Percentiles rank a stretch among this genome's conserved stretches.
phyloP scores from a whole-genome alignment of 345 rosid species.

The Clausena lansium region DNA sequence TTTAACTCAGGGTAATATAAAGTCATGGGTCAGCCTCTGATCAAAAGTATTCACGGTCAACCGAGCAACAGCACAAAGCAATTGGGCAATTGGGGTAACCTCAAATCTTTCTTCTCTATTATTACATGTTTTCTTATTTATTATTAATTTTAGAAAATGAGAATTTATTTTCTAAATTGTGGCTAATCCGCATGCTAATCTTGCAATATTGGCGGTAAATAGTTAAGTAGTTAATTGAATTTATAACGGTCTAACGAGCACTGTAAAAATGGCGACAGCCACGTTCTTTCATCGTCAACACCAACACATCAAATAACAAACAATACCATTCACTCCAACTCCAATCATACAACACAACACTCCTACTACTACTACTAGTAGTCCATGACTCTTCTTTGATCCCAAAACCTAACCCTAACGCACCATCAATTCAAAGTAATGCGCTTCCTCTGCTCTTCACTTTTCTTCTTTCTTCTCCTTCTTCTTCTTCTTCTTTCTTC shows the following conservation, averaged over 20 bases:
- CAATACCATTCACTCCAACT: background rate
- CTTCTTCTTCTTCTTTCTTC: conserved; percentile 23
- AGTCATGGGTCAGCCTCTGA: too few species aligned
- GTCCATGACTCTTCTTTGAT: conserved; percentile 15
- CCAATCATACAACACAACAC: background rate
- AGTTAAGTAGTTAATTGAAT: background rate
- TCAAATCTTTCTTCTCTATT: too few species aligned
- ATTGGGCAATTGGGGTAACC: too few species aligned
- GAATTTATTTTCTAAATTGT: background rate
- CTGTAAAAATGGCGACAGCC: conserved; percentile 37
- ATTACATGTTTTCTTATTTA: too few species aligned
- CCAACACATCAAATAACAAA: conserved; percentile 7
- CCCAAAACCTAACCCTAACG: background rate
- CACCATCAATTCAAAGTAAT: conserved; percentile 20
- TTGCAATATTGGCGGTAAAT: conserved; percentile 5
- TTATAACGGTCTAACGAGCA: background rate
- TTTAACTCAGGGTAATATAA: too few species aligned
- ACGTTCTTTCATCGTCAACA: conserved; percentile 24
- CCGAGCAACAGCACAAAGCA: too few species aligned
- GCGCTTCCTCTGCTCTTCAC: conserved; percentile 18
- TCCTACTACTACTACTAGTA: background rate
- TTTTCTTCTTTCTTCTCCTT: conserved; percentile 22
- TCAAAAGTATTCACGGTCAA: too few species aligned
- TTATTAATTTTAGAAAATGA: too few species aligned
- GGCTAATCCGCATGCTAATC: too few species aligned